Base-by-base conservation (phyloP, 2,329 filamentous ascomycete genomes). In the Calonectria henricotiae region DNA sequence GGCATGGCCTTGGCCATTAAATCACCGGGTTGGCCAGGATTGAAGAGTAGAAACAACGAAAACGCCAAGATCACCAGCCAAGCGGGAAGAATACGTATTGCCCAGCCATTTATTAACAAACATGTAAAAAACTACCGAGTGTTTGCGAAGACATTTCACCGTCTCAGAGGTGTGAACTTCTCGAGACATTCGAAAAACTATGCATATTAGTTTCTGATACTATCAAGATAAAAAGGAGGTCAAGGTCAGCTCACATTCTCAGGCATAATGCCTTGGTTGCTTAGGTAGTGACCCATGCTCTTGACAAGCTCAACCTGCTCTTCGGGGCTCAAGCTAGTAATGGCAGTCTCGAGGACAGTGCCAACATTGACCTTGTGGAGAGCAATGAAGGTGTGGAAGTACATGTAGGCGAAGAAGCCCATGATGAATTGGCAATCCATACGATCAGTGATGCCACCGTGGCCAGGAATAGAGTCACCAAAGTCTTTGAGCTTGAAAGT, bases 381-480 rank as follows among this genome's bases (percentile, higher is more conserved):
- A 4, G 95, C 95, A 79, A 99, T 96, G 82, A 99, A 99, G 79
- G 93, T 96, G 82, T 98, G 95, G 85, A 97, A 99, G 85, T 99
- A 99, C 89, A 99, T 95, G 86, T 95, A 98, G 17, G 96, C 91
- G 79, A 99, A 98, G 84, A 98, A 96, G 9, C 96, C 96, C 96
- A 99, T 99, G 86, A 98, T 98, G 85, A 99, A 99, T 81, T 99
- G 96, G 82, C 96, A 99, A 81, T 99, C 96, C 96, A 99, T 98
- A 72, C 96, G 93, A 81, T 99, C 96, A 17, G 96, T 99, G 85
- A 99, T 98, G 76, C 96, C 96, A 71, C 96, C 96, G 79, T 99
- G 96, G 25, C 96, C 96, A 1, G 96, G 96, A 76, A 99, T 99
- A 1, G 95, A 97, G 83, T 99, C 94, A 76, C 96, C 96, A 85